phyloP scores from a whole-genome alignment of 176 grass and related monocot genomes.

The Triticum urartu region DNA sequence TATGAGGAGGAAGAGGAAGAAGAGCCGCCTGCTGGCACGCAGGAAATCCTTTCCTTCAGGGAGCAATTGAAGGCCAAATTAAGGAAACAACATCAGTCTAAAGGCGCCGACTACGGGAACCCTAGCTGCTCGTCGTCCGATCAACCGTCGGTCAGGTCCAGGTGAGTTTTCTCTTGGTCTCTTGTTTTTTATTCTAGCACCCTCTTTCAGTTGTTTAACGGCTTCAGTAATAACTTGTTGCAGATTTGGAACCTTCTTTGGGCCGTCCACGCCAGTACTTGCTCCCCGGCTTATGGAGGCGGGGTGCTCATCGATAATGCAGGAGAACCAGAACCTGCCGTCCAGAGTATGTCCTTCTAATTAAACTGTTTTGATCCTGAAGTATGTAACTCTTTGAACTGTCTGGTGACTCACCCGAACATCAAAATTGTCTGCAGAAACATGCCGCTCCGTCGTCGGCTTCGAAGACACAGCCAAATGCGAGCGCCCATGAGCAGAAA shows the following conservation, averaged over 20 bases:
- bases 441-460: not conserved
- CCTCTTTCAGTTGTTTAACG: not conserved
- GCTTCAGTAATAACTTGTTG: not conserved
- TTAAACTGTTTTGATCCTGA: not conserved
- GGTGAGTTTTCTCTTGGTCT: not conserved
- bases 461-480: constrained; percentile 24
- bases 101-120: not conserved
- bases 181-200: not conserved
- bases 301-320: constrained; percentile 45
- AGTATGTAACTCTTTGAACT: not conserved
- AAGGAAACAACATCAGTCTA: constrained; percentile 20
- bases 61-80: constrained; percentile 38
- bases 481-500: constrained; percentile 35
- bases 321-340: constrained; percentile 29
- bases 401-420: not conserved
- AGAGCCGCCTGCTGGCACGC: constrained; percentile 19
- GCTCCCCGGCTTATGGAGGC: constrained; percentile 75
- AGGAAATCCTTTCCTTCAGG: constrained; percentile 36
- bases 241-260: constrained; percentile 91
- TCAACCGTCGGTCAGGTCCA: not conserved
- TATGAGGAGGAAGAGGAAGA: constrained; percentile 1
- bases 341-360: constrained; percentile 3
- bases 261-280: constrained; percentile 61
- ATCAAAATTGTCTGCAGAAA: constrained; percentile 36
- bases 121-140: not conserved